Conservation (phyloP, 2,329 filamentous ascomycete genomes). For the Hymenoscyphus fraxineus region DNA sequence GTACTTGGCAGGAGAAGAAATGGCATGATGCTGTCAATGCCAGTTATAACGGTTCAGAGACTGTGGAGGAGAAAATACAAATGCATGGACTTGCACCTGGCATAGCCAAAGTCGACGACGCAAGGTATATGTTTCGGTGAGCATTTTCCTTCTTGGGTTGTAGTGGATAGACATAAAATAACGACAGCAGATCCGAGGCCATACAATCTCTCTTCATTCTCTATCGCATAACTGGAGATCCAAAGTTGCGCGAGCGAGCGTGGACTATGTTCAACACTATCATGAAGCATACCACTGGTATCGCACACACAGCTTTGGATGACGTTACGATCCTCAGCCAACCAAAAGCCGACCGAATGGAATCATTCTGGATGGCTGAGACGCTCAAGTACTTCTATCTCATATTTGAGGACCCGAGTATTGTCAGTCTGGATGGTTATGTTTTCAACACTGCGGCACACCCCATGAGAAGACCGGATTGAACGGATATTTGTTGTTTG, state of each 20-base stretch:
- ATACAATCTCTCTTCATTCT: slow-evolving; percentile 66
- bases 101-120: slow-evolving; percentile 10
- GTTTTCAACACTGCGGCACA: slow-evolving; percentile 46
- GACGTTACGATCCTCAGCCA: slow-evolving; percentile 35
- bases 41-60: not conserved
- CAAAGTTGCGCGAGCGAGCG: slow-evolving; percentile 38
- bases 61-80: slow-evolving; percentile 3
- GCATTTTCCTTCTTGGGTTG: not conserved
- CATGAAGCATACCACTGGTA: slow-evolving; percentile 40
- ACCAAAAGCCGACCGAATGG: slow-evolving; percentile 27
- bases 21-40: slow-evolving; percentile 39
- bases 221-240: slow-evolving; percentile 34
- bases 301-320: slow-evolving; percentile 41
- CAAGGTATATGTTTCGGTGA: slow-evolving; percentile 11
- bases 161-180: not conserved
- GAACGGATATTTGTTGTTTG: not conserved
- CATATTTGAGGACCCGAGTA: slow-evolving; percentile 63
- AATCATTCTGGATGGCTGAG: slow-evolving; percentile 54
- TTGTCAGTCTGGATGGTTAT: slow-evolving; percentile 60
- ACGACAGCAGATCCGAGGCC: slow-evolving; percentile 49
- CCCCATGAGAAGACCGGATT: slow-evolving; percentile 20
- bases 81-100: slow-evolving; percentile 2
- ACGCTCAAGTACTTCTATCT: slow-evolving; percentile 81
- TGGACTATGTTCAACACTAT: slow-evolving; percentile 48
- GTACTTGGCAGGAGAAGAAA: slow-evolving; percentile 41